phyloP scores from a whole-genome alignment of 148 eudicot species.

The Cornus suecica region DNA sequence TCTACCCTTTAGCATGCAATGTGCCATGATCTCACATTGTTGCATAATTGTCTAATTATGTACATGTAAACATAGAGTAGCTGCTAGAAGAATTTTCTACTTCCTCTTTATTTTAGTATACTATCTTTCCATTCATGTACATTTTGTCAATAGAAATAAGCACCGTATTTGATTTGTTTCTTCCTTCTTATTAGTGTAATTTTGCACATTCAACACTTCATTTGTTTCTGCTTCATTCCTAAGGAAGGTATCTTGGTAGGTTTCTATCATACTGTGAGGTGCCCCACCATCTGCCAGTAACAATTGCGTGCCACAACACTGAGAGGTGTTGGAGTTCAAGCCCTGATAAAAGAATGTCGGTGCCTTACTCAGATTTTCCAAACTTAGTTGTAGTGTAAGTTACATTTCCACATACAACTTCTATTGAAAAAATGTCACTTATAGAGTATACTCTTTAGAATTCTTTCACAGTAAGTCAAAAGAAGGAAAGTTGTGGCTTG shows the following conservation, averaged over 20 bases:
- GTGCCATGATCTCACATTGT: not conserved
- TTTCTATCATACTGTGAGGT: slow-evolving; percentile 77
- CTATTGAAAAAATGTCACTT: not conserved
- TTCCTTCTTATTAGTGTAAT: not conserved
- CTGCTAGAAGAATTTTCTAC: not conserved
- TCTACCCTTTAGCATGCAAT: not conserved
- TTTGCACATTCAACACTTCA: not conserved
- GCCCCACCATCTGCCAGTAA: slow-evolving; percentile 71
- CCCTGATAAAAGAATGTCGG: slow-evolving; percentile 54
- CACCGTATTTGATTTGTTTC: not conserved
- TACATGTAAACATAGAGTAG: not conserved
- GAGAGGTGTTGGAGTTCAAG: slow-evolving; percentile 81
- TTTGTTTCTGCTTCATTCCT: slow-evolving; percentile 4
- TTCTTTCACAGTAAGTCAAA: not conserved
- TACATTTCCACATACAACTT: slow-evolving; percentile 11
- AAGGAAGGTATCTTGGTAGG: slow-evolving; percentile 40
- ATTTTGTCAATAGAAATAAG: not conserved
- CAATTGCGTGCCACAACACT: slow-evolving; percentile 76
- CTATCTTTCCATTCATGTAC: not conserved
- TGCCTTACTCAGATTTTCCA: slow-evolving; percentile 71
- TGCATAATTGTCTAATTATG: not conserved
- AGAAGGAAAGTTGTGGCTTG: slow-evolving; percentile 8
- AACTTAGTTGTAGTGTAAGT: slow-evolving; percentile 82
- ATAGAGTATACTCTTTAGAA: too few relatives aligned
- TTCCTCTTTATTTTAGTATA: not conserved